A percentile compares a stretch with the other conserved stretches of the same genome.
These are phyloP conservation scores for Leersia perrieri DNA, from an alignment of 176 grass and related monocot genomes.

Conservation along the genomic window DNA sequence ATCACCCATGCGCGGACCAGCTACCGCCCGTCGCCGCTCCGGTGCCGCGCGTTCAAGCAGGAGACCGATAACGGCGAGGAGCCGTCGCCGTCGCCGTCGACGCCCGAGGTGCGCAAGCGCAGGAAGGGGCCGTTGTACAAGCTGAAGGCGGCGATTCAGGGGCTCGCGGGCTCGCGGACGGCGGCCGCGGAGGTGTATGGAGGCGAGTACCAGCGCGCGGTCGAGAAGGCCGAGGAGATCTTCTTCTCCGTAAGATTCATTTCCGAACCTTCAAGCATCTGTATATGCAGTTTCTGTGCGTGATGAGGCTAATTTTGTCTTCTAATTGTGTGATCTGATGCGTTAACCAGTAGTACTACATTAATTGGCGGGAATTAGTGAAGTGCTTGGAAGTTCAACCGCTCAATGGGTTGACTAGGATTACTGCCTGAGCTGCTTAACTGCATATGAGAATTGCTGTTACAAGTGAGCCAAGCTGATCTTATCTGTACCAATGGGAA, in stretches of 20 bases:
- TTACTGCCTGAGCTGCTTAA: background rate
- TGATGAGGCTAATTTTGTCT: background rate
- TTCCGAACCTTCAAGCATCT: background rate
- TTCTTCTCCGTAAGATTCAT: constrained; percentile 85
- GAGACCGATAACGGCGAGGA: constrained; percentile 38
- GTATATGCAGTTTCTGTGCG: background rate
- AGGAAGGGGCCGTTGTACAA: constrained; percentile 84
- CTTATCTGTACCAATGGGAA: background rate
- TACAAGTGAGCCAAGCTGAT: background rate
- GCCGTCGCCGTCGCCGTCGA: background rate
- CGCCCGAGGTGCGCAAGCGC: constrained; percentile 33
- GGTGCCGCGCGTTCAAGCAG: constrained; percentile 57
- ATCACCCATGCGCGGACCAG: constrained; percentile 7
- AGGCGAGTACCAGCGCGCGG: constrained; percentile 60
- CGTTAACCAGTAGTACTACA: background rate
- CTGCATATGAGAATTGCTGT: background rate
- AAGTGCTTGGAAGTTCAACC: background rate
- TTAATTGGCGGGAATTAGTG: background rate
- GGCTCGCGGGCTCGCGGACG: constrained; percentile 51
- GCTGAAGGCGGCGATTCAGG: constrained; percentile 70
- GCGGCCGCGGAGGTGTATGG: constrained; percentile 46
- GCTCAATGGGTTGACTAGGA: background rate
- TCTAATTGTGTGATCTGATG: background rate
- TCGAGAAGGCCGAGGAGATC: constrained; percentile 93
- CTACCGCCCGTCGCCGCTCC: constrained; percentile 29